Base-by-base conservation (phyloP, 2,329 filamentous ascomycete genomes). In the Exophiala sp. region DNA sequence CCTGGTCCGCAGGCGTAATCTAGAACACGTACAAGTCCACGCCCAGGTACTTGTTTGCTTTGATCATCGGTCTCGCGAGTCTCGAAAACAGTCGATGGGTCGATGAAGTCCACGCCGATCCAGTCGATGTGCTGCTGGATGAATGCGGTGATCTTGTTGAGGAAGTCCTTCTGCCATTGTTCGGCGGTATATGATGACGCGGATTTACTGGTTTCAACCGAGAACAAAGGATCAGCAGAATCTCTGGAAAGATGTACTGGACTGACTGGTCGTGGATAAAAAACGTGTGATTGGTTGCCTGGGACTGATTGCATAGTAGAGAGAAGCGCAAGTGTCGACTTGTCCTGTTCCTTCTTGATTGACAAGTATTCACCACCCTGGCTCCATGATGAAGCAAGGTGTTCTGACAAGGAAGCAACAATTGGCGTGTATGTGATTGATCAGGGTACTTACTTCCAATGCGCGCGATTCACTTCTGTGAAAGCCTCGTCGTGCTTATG, bases 1-100 rank as follows among this genome's bases (percentile, higher is more conserved):
- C 84, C 84, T 4, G 83, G 82, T 7, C 86, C 86, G 62, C 85
- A 89, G 13, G 86, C 86, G 66, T 89, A 90, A 64, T 90, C 86
- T 1, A 89, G 71, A 16, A 88, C 67, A 11, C 57, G 53, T 43
- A n/a, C n/a, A n/a, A n/a, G n/a, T n/a, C n/a, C n/a, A n/a, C n/a
- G n/a, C n/a, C n/a, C n/a, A n/a, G n/a, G n/a, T n/a, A 61, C 43
- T 16, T 39, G 24, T 37, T 19, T 37, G 34, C 7, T 11, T 18
- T 37, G 14, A 13, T 16, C 16, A 16, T 24, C 19, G 8, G 18
- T 13, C 11, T 30, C 47, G 2, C 6, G 34, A 4, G 29, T 37
- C 24, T 56, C 50, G 23, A 57, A 59, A 4, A 50, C 38, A 1
- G 50, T 22, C 1, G 54, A 45, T 2, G 54, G 48, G 13, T 58